A percentile compares a stretch with the other conserved stretches of the same genome.
Conservation (phyloP, 2,329 filamentous ascomycete species). For the Intubia oerlemansii region DNA sequence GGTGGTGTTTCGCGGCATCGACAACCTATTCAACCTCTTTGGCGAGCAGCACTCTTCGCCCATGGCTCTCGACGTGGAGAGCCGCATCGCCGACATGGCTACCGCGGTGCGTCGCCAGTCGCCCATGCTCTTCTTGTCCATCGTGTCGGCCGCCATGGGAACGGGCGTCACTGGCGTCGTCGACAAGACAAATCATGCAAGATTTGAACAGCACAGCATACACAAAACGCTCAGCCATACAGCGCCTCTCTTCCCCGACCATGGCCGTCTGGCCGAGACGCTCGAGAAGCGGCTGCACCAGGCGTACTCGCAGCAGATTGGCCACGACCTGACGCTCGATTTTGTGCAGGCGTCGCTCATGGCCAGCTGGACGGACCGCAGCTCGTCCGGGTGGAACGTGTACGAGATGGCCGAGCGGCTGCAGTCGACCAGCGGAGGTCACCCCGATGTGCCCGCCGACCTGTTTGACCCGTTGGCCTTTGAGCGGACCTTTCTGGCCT, state of each 20-base stretch:
- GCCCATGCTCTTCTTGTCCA: constrained; percentile 5
- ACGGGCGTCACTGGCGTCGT: constrained; percentile 1
- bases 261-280: no score
- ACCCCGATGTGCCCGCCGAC: background rate
- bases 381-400: constrained; percentile 4
- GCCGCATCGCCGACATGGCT: background rate
- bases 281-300: constrained; percentile 4
- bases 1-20: constrained; percentile 5
- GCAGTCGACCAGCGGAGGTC: background rate
- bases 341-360: constrained; percentile 7
- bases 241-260: no score
- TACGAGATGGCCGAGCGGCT: constrained; percentile 5
- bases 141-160: constrained; percentile 3
- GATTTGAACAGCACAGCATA: background rate
- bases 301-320: constrained; percentile 4
- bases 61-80: no score
- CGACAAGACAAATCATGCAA: background rate
- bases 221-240: no score
- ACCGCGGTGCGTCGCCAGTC: constrained; percentile 1
- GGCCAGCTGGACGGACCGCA: constrained; percentile 5
- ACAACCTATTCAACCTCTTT: background rate
- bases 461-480: constrained; percentile 1
- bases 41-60: no score
- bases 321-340: constrained; percentile 4
- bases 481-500: constrained; percentile 5